These are phyloP conservation scores for Tremella mesenterica DNA, from an alignment of 768 basidiomycete species.

Conservation along the genomic window DNA sequence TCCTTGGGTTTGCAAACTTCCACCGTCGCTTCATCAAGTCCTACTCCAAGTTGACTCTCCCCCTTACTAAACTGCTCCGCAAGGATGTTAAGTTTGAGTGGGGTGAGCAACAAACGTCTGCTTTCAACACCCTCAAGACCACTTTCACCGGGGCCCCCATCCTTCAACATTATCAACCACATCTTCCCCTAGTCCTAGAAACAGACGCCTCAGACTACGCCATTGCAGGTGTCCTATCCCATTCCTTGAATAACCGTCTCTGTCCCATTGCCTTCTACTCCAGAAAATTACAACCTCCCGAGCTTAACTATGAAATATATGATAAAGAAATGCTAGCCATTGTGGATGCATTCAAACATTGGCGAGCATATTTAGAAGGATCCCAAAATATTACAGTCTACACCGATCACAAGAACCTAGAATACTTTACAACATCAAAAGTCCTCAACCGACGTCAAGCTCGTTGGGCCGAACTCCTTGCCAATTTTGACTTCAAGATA, in stretches of 20 bases:
- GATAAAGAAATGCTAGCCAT: too few relatives aligned
- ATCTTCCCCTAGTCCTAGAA: too few relatives aligned
- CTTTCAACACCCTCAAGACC: slow-evolving; percentile 15
- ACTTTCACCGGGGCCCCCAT: slow-evolving; percentile 17
- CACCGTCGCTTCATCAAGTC: too few relatives aligned
- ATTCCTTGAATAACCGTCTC: slow-evolving; percentile 8
- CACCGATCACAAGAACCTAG: too few relatives aligned
- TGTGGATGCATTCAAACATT: too few relatives aligned
- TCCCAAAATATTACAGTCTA: too few relatives aligned
- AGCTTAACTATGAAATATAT: too few relatives aligned
- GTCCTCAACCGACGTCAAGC: too few relatives aligned
- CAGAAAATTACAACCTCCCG: slow-evolving; percentile 3
- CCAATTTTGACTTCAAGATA: too few relatives aligned
- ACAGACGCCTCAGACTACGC: slow-evolving; percentile 41
- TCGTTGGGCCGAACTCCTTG: too few relatives aligned
- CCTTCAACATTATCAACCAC: slow-evolving; percentile 14
- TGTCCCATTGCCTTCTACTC: slow-evolving; percentile 17
- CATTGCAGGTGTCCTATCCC: slow-evolving; percentile 37
- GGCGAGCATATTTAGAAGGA: too few relatives aligned
- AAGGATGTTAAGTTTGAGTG: slow-evolving; percentile 4
- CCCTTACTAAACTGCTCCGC: slow-evolving; percentile 7
- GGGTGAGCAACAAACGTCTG: background rate
- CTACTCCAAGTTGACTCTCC: slow-evolving; percentile 6
- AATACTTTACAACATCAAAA: too few relatives aligned
- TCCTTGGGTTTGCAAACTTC: slow-evolving; percentile 25